These are phyloP conservation scores for Rhodofomes roseus DNA, from an alignment of 1,284 basidiomycete species.

Conservation along the genomic window DNA sequence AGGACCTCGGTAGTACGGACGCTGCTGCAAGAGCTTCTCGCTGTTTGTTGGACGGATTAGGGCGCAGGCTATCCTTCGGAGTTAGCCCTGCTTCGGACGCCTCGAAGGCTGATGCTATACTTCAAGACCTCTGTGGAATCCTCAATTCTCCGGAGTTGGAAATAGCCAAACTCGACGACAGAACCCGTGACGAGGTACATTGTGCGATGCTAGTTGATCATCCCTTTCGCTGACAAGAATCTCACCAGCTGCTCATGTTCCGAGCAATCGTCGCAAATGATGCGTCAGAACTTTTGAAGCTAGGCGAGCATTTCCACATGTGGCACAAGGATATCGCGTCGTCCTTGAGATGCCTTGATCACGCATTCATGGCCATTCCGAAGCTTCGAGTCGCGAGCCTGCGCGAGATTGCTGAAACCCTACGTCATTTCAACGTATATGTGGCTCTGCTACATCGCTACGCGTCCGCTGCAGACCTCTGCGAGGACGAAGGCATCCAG, in stretches of 20 bases:
- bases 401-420: slow-evolving; percentile 22
- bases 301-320: slow-evolving; percentile 16
- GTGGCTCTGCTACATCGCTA: slow-evolving; percentile 29
- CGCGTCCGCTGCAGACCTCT: slow-evolving; percentile 25
- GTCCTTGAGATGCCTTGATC: slow-evolving; percentile 36
- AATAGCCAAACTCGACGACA: not conserved
- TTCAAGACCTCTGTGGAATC: slow-evolving; percentile 10
- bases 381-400: slow-evolving; percentile 11
- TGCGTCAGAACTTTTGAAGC: slow-evolving; percentile 5
- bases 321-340: not conserved
- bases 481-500: slow-evolving; percentile 18
- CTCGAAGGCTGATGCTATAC: not conserved
- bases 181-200: slow-evolving; percentile 17
- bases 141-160: slow-evolving; percentile 1
- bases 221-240: not conserved
- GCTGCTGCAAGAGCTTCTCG: slow-evolving; percentile 16
- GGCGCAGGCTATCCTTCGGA: slow-evolving; percentile 25
- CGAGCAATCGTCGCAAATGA: slow-evolving; percentile 29
- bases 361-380: slow-evolving; percentile 26
- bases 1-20: slow-evolving; percentile 22
- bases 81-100: slow-evolving; percentile 8
- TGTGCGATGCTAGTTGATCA: not conserved
- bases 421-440: slow-evolving; percentile 29
- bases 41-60: slow-evolving; percentile 24
- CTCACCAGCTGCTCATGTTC: slow-evolving; percentile 36